Percentiles rank a stretch among this genome's conserved stretches.
phyloP scores from a whole-genome alignment of 2,329 filamentous ascomycete species.

The Bimuria novae-zelandiae region DNA sequence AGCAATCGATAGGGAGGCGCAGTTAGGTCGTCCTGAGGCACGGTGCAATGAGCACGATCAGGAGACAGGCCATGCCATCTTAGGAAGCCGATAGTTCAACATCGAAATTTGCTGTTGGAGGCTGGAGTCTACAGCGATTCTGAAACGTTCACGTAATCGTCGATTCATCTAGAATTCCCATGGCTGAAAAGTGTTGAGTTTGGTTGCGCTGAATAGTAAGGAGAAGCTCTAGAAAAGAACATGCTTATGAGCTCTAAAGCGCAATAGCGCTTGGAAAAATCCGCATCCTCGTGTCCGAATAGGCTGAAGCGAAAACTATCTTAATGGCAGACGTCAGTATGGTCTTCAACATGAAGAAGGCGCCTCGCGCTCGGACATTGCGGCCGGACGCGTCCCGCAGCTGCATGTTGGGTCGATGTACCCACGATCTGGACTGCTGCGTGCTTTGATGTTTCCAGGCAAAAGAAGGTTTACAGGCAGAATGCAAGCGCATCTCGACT shows the following conservation, averaged over 20 bases:
- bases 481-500: conserved; percentile 26
- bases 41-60: conserved; percentile 6
- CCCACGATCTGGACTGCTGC: conserved; percentile 27
- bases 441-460: conserved; percentile 22
- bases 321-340: background rate
- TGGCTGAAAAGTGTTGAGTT: conserved; percentile 12
- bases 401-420: conserved; percentile 28
- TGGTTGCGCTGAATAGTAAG: background rate
- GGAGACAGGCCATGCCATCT: background rate
- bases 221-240: conserved; percentile 19
- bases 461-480: conserved; percentile 27
- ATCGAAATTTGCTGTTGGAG: conserved; percentile 13
- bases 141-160: background rate
- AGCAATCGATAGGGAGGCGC: no score
- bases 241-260: conserved; percentile 27
- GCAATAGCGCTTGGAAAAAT: conserved; percentile 21
- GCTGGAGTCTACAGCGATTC: background rate
- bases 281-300: conserved; percentile 16
- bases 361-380: background rate
- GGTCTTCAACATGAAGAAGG: background rate
- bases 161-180: conserved; percentile 30
- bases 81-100: background rate
- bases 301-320: no score
- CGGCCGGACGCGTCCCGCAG: conserved; percentile 23
- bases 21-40: no score